Base-by-base conservation (phyloP, 1,284 basidiomycete genomes). In the Schizopora paradoxa region DNA sequence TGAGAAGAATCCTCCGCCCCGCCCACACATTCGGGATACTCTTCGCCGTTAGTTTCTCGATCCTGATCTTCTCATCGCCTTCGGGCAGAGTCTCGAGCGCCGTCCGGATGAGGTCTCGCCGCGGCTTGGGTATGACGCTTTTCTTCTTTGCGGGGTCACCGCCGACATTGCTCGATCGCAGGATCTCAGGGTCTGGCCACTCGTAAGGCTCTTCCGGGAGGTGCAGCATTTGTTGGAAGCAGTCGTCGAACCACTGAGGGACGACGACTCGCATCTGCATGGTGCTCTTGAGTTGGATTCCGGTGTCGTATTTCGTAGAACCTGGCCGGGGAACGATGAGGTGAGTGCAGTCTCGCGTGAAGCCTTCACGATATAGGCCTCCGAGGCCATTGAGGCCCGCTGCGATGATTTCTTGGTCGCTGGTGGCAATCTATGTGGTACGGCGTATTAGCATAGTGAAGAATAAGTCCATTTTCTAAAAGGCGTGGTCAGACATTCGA, bases 161-260 rank as follows among this genome's bases (percentile, higher is more conserved):
- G n/a, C 53, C 54, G 13, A 57, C 51, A 10, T 56, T 56, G 28
- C 56, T 54, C 0, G 60, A 55, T 8, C 62, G 66, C 19, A 84
- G 60, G 11, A 82, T 57, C 5, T 59, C 59, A 0, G 82, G 81
- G 13, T 84, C 72, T 0, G 88, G 87, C 77, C 89, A 93, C 49
- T 80, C 70, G 55, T 91, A 93, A 18, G 74, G 66, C 0, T 63
- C 63, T 19, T 79, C 77, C 6, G 76, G 68, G 1, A 89, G 66
- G 8, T 74, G 66, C 18, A 72, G 66, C 1, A 81, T 80, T 6
- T 88, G 66, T 18, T 79, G 71, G 31, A 90, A 74, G 8, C 76
- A 76, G 52, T 92, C 88, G 54, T 91, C 84, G 54, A 90, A 89
- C 87, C 87, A 91, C 53, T 89, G 86, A 0, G 87, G 87, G 0